A percentile compares a stretch with the other conserved stretches of the same genome.
phyloP scores from a whole-genome alignment of 208 protist genomes.

The Blastocrithidia nonstop region DNA sequence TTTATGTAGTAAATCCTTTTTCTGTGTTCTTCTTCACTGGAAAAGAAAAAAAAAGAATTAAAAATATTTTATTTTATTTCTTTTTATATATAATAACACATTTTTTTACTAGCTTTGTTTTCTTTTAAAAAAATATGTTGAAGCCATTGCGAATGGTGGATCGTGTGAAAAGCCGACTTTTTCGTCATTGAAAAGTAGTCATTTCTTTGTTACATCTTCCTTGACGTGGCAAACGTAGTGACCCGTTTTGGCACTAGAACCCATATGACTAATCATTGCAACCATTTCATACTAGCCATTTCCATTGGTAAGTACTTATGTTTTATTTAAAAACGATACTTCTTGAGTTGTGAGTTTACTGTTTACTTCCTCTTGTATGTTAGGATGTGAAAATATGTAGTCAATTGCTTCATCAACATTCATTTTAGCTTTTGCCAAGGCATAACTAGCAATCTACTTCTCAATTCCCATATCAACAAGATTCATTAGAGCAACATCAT shows the following conservation, averaged over 20 bases:
- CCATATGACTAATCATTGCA: conserved; percentile 90
- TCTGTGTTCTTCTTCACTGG: background rate
- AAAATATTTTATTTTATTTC: no score
- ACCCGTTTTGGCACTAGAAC: conserved; percentile 64
- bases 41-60: conserved; percentile 5
- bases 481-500: conserved; percentile 58
- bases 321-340: no score
- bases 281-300: no score
- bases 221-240: conserved; percentile 88
- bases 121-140: conserved; percentile 86
- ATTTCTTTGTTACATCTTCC: conserved; percentile 47
- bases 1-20: background rate
- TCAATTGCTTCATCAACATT: conserved; percentile 91
- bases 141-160: conserved; percentile 83
- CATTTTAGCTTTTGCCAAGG: conserved; percentile 75
- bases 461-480: conserved; percentile 86
- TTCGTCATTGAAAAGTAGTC: conserved; percentile 93
- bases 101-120: no score
- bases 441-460: conserved; percentile 37
- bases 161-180: conserved; percentile 82
- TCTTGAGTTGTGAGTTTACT: no score
- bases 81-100: no score
- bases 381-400: conserved; percentile 91
- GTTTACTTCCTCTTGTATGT: conserved; percentile 39
- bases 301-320: no score